Percentiles rank a stretch among this genome's conserved stretches.
Evolutionary conservation across 2,329 filamentous ascomycete genomes (phyloP).

Genomic region (Colletotrichum plurivorum): DNA sequence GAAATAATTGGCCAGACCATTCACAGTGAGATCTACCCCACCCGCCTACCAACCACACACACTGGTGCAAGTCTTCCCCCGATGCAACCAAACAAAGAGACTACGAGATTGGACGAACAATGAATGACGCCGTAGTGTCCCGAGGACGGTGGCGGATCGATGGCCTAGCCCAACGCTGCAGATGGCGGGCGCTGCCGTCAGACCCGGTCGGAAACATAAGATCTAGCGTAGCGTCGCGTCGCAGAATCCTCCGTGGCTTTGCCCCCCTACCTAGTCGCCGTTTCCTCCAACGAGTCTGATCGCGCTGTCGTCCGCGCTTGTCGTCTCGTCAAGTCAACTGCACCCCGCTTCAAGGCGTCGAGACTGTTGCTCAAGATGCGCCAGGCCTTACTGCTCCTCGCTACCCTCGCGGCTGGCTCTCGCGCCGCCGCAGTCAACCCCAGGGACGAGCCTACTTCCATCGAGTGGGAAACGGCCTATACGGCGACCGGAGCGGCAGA

Average conservation of each 20-base stretch:
- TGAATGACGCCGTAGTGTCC: not conserved
- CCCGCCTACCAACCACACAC: not conserved
- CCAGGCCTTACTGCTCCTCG: conserved; percentile 18
- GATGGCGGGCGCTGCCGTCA: not conserved
- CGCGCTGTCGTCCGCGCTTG: not conserved
- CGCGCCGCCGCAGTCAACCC: conserved; percentile 43
- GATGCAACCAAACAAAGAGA: not conserved
- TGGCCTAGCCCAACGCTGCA: not conserved
- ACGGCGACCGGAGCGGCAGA: conserved; percentile 66
- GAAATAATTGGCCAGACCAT: not conserved
- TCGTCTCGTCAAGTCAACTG: not conserved
- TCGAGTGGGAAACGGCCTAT: conserved; percentile 56
- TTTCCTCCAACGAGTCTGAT: not conserved
- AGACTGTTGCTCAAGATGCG: conserved; percentile 17
- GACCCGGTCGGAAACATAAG: not conserved
- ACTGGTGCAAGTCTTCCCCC: too few relatives aligned
- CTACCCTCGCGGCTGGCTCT: conserved; percentile 47
- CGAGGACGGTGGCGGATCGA: not conserved
- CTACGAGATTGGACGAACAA: not conserved
- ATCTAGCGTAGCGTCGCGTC: not conserved
- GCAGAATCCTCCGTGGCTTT: not conserved
- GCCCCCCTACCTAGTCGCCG: too few relatives aligned
- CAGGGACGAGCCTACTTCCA: conserved; percentile 17
- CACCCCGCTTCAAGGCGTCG: conserved; percentile 9
- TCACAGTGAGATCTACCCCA: not conserved